phyloP scores from a whole-genome alignment of 2,329 filamentous ascomycete species.

The Beauveria caledonica region DNA sequence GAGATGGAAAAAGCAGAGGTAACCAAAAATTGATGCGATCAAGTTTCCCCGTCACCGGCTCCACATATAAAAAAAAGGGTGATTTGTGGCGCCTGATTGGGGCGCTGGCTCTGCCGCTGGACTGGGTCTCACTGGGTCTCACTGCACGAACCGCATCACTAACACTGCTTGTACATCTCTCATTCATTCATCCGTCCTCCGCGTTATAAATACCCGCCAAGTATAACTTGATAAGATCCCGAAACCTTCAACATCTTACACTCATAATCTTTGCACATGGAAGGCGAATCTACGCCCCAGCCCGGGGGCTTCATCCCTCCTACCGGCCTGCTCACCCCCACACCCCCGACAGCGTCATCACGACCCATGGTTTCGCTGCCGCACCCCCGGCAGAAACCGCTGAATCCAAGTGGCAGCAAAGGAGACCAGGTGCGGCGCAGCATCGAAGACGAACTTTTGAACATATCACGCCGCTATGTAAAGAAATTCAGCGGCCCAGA shows the following conservation, averaged over 20 bases:
- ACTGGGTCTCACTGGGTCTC: neutral
- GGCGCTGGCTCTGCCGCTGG: neutral
- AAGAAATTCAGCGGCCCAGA: slow-evolving; percentile 47
- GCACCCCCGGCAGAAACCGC: slow-evolving; percentile 43
- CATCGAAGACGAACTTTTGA: slow-evolving; percentile 43
- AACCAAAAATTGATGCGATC: slow-evolving; percentile 3
- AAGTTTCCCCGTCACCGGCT: neutral
- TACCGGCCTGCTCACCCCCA: slow-evolving; percentile 43
- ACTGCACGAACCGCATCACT: neutral
- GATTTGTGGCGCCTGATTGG: slow-evolving; percentile 1
- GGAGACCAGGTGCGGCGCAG: slow-evolving; percentile 53
- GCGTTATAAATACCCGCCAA: neutral
- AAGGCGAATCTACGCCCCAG: slow-evolving; percentile 16
- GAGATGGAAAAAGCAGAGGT: neutral
- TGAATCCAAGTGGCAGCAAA: slow-evolving; percentile 49
- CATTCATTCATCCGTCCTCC: neutral
- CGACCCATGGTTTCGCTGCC: slow-evolving; percentile 37
- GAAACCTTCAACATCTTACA: too few relatives aligned
- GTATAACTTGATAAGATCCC: neutral
- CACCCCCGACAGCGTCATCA: slow-evolving; percentile 41
- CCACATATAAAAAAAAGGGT: slow-evolving; percentile 12
- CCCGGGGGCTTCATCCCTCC: slow-evolving; percentile 46
- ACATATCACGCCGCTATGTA: slow-evolving; percentile 49
- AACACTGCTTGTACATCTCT: neutral
- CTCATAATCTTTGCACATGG: slow-evolving; percentile 15